Conservation (phyloP, 2,329 filamentous ascomycete species). For the Hypoxylon sp. region DNA sequence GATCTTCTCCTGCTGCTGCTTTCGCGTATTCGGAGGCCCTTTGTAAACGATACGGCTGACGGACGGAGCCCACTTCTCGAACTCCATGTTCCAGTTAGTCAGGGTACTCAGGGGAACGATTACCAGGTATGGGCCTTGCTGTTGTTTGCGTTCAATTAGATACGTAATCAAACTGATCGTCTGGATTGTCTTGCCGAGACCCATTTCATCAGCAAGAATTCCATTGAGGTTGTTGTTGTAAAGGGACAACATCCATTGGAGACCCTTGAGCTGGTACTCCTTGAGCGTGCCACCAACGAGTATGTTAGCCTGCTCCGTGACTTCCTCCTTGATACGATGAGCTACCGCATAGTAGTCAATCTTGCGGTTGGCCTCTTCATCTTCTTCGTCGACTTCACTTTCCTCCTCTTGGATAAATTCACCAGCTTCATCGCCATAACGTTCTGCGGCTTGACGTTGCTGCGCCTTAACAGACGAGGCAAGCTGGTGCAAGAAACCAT, state of each 20-base stretch:
- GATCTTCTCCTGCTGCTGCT: constrained; percentile 92
- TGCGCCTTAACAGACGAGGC: constrained; percentile 94
- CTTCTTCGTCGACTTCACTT: constrained; percentile 75
- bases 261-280: constrained; percentile 97
- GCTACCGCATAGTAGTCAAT: constrained; percentile 99
- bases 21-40: constrained; percentile 88
- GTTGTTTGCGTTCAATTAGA: constrained; percentile 94
- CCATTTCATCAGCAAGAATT: constrained; percentile 99
- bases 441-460: constrained; percentile 84
- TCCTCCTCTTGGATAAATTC: constrained; percentile 70
- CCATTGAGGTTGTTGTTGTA: constrained; percentile 99
- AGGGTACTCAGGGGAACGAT: constrained; percentile 97
- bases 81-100: constrained; percentile 98
- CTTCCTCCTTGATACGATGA: constrained; percentile 93
- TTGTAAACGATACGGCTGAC: constrained; percentile 94
- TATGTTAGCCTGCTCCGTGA: constrained; percentile 83
- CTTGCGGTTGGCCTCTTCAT: constrained; percentile 78
- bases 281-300: constrained; percentile 93
- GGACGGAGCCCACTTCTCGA: constrained; percentile 97
- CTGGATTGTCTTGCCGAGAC: constrained; percentile 99
- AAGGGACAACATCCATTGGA: constrained; percentile 99
- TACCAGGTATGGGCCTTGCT: constrained; percentile 92
- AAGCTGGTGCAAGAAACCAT: constrained; percentile 96
- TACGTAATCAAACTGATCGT: constrained; percentile 98
- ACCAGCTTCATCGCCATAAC: constrained; percentile 75